A percentile compares a stretch with the other conserved stretches of the same genome.
Evolutionary conservation across 2,329 filamentous ascomycete genomes (phyloP).

Genomic region (Septoria petroselini): DNA sequence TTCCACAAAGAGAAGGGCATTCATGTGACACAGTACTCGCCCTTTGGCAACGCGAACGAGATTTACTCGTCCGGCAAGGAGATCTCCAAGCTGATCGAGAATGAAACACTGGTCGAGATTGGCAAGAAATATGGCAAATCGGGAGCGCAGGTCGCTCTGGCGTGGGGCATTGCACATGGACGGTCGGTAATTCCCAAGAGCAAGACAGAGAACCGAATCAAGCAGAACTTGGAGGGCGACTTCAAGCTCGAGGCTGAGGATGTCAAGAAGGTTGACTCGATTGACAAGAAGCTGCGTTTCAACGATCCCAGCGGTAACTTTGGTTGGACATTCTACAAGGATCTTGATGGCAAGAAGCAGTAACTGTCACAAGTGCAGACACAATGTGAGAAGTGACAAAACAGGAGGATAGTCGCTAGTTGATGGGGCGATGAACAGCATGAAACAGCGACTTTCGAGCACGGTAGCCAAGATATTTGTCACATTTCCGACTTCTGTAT

Average conservation of each 20-base stretch:
- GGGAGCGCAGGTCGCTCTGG: slow-evolving; percentile 52
- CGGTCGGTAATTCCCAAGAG: slow-evolving; percentile 55
- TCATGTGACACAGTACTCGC: slow-evolving; percentile 55
- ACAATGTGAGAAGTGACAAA: too few relatives aligned
- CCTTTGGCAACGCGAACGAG: slow-evolving; percentile 55
- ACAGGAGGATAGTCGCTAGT: too few relatives aligned
- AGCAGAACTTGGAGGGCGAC: slow-evolving; percentile 44
- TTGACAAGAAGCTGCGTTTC: slow-evolving; percentile 62
- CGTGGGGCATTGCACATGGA: slow-evolving; percentile 54
- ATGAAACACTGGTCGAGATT: slow-evolving; percentile 49
- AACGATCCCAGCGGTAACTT: slow-evolving; percentile 58
- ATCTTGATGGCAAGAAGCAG: slow-evolving; percentile 56
- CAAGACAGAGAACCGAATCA: slow-evolving; percentile 42
- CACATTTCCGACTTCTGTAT: neutral
- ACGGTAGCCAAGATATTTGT: neutral
- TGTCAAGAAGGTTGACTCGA: slow-evolving; percentile 52
- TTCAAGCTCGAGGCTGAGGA: slow-evolving; percentile 60
- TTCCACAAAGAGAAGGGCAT: slow-evolving; percentile 52
- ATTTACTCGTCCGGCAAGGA: slow-evolving; percentile 46
- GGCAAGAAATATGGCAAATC: slow-evolving; percentile 53
- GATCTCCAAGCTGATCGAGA: slow-evolving; percentile 52
- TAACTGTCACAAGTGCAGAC: too few relatives aligned
- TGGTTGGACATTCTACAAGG: slow-evolving; percentile 57
- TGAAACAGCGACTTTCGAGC: too few relatives aligned
- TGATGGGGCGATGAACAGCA: too few relatives aligned